Percentiles rank a stretch among this genome's conserved stretches.
phyloP scores from a whole-genome alignment of 495 filamentous ascomycete species.

The Hypoxylon cercidicola region DNA sequence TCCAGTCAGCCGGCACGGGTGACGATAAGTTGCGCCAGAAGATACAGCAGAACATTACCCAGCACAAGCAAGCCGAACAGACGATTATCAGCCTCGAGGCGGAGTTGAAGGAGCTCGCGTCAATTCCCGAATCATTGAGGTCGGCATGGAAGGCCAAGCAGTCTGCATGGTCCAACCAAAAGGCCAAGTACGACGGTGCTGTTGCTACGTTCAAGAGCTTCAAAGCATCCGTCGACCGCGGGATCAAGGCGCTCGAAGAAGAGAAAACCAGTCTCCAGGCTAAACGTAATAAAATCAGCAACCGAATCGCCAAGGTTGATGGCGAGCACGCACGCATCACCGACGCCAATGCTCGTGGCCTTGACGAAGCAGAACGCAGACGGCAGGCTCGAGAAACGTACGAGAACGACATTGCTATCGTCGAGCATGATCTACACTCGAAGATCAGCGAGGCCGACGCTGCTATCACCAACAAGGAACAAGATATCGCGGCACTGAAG shows the following conservation, averaged over 20 bases:
- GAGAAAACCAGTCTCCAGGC: conserved; percentile 74
- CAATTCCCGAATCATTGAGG: conserved; percentile 73
- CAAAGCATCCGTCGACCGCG: conserved; percentile 71
- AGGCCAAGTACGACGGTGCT: conserved; percentile 68
- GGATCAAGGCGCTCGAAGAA: conserved; percentile 70
- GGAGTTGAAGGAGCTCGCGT: conserved; percentile 73
- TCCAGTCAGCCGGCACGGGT: conserved; percentile 76
- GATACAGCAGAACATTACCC: conserved; percentile 78
- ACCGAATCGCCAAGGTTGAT: conserved; percentile 78
- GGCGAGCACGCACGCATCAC: conserved; percentile 81
- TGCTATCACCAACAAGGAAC: conserved; percentile 54
- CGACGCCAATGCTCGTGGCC: conserved; percentile 77
- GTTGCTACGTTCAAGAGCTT: conserved; percentile 69
- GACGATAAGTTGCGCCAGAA: conserved; percentile 87
- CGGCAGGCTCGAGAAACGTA: conserved; percentile 73
- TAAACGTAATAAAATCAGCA: conserved; percentile 80
- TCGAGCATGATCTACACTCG: conserved; percentile 59
- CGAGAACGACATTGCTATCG: conserved; percentile 69
- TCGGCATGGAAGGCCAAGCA: conserved; percentile 70
- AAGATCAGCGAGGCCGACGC: conserved; percentile 50
- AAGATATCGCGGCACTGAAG: conserved; percentile 53
- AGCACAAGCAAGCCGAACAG: conserved; percentile 82
- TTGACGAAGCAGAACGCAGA: conserved; percentile 78
- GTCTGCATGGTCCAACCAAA: conserved; percentile 68
- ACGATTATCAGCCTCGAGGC: conserved; percentile 67